Conservation (phyloP, 352 stramenopile genomes). For the Peronosclerospora sorghi region DNA sequence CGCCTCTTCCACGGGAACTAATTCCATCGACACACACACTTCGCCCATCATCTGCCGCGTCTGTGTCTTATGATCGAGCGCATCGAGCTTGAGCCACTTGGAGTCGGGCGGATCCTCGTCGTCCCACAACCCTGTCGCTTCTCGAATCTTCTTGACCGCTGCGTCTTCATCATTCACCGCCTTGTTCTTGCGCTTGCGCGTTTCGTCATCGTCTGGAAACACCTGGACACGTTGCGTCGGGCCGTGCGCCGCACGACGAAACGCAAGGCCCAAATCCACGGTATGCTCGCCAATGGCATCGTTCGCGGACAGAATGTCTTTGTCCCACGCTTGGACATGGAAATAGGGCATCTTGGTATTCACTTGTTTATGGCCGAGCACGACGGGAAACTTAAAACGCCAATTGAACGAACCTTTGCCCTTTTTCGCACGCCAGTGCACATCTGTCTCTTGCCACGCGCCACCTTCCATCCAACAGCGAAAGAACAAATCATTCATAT, state of each 20-base stretch:
- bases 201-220: conserved; percentile 75
- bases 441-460: conserved; percentile 84
- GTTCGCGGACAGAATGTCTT: conserved; percentile 88
- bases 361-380: conserved; percentile 71
- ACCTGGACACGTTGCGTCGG: conserved; percentile 61
- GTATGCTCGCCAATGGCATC: conserved; percentile 86
- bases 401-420: conserved; percentile 92
- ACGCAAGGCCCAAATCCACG: conserved; percentile 58
- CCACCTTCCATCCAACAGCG: conserved; percentile 80
- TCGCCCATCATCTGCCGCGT: conserved; percentile 79
- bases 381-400: conserved; percentile 89
- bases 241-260: conserved; percentile 69
- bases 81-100: conserved; percentile 80
- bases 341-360: conserved; percentile 90
- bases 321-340: conserved; percentile 90
- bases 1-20: conserved; percentile 81
- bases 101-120: conserved; percentile 66
- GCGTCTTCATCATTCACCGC: conserved; percentile 57
- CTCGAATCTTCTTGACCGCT: conserved; percentile 74
- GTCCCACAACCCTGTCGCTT: conserved; percentile 78
- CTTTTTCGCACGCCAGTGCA: conserved; percentile 90
- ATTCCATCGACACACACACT: conserved; percentile 79
- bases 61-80: conserved; percentile 70
- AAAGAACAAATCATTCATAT: conserved; percentile 92
- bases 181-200: conserved; percentile 70